Base-by-base conservation (phyloP, 306 rosid genomes). In the Vicia sativa region DNA sequence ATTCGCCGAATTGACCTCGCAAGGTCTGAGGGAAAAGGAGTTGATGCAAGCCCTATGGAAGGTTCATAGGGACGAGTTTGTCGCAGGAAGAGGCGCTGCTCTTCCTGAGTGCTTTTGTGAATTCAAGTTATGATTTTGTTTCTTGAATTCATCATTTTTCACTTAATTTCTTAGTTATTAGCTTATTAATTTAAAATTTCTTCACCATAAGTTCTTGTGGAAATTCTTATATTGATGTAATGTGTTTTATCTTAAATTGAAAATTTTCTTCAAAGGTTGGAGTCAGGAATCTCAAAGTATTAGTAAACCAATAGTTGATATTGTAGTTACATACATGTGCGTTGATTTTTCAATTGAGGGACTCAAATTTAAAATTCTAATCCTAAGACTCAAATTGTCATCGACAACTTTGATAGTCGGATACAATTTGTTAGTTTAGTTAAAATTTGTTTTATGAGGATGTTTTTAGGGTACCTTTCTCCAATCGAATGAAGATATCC, bases 21-120 rank as follows among this genome's bases (percentile, higher is more conserved):
- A 74, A 62, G 96, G 96, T 23, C 67, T 93, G 67, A 75, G 38
- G 35, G 92, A 81, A 57, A 76, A 81, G 65, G 89, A 83, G 57
- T 73, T 93, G 76, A 59, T 21, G 79, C 77, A 80, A 55, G 95
- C 91, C 3, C 64, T 90, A 9, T 83, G 90, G 95, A 84, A 86
- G 70, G 70, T 84, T 59, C 96, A 90, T 60, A 81, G 73, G 68
- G 90, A 83, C 72, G 97, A 93, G 34, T 93, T 81, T 72, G 87
- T 62, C 63, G 74, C 72, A 78, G 96, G 99, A 48, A 85, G 80
- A 82, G 99, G 97, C 48, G 85, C 86, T 6, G 99, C 95, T 38
- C 62, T 90, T 77, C 82, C 97, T 0, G 88, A 90, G 19, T 93
- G 97, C 57, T 93, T 90, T 74, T 88, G 97, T 11, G 96, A 93